phyloP scores from a whole-genome alignment of 176 grass and related monocot genomes.

The Panicum miliaceum region DNA sequence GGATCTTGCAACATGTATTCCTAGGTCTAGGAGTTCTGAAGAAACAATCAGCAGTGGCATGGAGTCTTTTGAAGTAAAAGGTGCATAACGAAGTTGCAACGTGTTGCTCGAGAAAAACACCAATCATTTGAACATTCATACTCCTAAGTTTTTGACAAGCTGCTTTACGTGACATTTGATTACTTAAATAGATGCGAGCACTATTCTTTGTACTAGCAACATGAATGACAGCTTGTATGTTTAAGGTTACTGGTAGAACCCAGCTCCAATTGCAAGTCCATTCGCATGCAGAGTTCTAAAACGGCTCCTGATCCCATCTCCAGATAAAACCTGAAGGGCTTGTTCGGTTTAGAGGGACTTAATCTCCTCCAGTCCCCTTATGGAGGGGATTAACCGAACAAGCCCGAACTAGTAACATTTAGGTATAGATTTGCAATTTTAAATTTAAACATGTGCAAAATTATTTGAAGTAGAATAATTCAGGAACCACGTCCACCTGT shows the following conservation, averaged over 20 bases:
- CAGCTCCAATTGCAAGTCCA: background rate
- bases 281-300: background rate
- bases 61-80: background rate
- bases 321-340: background rate
- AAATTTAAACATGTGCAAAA: background rate
- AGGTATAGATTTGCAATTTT: background rate
- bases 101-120: background rate
- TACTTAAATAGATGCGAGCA: background rate
- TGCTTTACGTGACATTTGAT: background rate
- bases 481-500: background rate
- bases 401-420: background rate
- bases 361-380: too few relatives aligned
- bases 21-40: background rate
- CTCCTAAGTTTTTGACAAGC: background rate
- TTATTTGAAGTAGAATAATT: background rate
- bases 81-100: too few relatives aligned
- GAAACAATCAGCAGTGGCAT: background rate
- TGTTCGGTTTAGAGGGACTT: too few relatives aligned
- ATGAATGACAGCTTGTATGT: background rate
- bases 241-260: background rate
- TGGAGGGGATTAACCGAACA: too few relatives aligned
- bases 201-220: background rate
- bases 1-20: background rate
- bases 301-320: background rate
- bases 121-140: background rate